Percentiles rank a stretch among this genome's conserved stretches.
Evolutionary conservation across 2,329 filamentous ascomycete species (phyloP).

Genomic region (Chrysoporthe deuterocubensis): DNA sequence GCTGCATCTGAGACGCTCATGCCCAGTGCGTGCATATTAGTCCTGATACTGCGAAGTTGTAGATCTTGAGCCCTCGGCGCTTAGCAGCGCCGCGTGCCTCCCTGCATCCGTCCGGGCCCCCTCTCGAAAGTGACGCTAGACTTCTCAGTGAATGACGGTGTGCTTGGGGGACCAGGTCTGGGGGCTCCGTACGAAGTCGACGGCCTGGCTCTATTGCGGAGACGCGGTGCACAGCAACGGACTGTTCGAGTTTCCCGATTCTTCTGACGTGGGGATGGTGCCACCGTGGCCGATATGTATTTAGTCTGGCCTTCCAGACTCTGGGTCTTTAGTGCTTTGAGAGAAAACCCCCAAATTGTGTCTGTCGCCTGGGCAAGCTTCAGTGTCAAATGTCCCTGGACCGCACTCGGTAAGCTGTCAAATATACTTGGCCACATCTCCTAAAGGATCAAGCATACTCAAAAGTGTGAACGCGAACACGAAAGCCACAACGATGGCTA

Average conservation of each 20-base stretch:
- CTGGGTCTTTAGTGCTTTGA: background rate
- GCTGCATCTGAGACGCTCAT: background rate
- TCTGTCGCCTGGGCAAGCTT: background rate
- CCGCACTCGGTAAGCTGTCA: background rate
- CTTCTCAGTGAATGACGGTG: background rate
- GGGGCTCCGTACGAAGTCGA: background rate
- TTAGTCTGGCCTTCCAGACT: background rate
- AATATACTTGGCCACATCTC: background rate
- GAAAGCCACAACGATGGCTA: conserved; percentile 5
- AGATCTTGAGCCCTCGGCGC: background rate
- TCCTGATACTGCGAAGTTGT: background rate
- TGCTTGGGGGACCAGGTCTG: background rate
- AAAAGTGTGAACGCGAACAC: background rate
- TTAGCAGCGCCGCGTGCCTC: background rate
- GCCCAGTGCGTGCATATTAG: background rate
- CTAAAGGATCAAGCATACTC: background rate
- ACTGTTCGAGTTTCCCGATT: background rate
- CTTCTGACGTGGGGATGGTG: background rate
- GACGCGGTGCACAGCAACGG: background rate
- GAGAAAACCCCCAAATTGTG: background rate
- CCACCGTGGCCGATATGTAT: background rate
- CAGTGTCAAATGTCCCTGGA: background rate
- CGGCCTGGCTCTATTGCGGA: background rate
- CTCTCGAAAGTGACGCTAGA: background rate
- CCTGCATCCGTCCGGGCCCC: background rate